phyloP scores from a whole-genome alignment of 306 rosid species.

The Quercus bicolor region DNA sequence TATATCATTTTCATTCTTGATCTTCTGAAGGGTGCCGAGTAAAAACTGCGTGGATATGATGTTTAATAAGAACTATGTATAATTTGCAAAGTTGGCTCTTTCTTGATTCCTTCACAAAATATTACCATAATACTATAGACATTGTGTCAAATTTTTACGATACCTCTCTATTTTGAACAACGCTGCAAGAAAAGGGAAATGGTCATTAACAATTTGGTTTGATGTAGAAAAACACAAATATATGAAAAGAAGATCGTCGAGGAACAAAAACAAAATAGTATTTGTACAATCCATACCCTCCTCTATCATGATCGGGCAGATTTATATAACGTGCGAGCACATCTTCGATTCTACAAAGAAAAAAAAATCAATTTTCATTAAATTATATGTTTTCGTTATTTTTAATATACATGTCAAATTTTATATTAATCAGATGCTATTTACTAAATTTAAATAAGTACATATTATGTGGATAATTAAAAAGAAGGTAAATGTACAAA shows the following conservation, averaged over 20 bases:
- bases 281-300: conserved; percentile 38
- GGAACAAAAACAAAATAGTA: not conserved
- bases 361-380: too few relatives aligned
- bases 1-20: conserved; percentile 42
- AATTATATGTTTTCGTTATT: too few relatives aligned
- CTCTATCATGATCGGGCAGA: conserved; percentile 77
- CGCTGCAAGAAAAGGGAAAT: conserved; percentile 40
- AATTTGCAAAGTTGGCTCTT: not conserved
- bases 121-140: too few relatives aligned
- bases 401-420: too few relatives aligned
- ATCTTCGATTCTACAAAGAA: conserved; percentile 64
- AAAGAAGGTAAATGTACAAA: too few relatives aligned
- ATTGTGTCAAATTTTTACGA: not conserved
- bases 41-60: conserved; percentile 33
- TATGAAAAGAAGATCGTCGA: not conserved
- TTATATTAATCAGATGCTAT: too few relatives aligned
- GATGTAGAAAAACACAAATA: not conserved
- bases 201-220: not conserved
- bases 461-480: too few relatives aligned
- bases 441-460: too few relatives aligned
- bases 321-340: conserved; percentile 73
- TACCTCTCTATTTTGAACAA: conserved; percentile 76
- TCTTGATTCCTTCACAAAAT: too few relatives aligned
- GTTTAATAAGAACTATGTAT: not conserved
- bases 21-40: conserved; percentile 34